Base-by-base conservation (phyloP, 441 rosid genomes). In the Adansonia grandidieri region DNA sequence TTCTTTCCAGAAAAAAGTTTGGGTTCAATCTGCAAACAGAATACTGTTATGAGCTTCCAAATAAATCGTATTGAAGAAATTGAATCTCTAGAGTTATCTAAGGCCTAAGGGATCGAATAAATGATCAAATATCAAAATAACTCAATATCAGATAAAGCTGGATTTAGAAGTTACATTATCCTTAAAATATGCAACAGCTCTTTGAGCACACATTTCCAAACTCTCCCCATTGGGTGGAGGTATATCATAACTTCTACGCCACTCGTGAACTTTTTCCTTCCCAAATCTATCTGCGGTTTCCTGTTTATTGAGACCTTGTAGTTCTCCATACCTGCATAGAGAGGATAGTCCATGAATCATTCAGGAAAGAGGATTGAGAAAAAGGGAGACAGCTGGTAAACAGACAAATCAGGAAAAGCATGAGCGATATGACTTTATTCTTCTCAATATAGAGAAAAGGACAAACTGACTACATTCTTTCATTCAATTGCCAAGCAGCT, bases 211-310 rank as follows among this genome's bases (percentile, higher is more conserved):
- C 98, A 96, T 96, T 88, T 96, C 98, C 86, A 96, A 88, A 82
- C 99, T 96, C 87, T 96, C 98, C 5, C 99, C 99, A 60, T 89
- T 88, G 0, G 99, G 98, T 6, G 98, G 98, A 83, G 98, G 98
- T 69, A 89, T 96, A 76, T 93, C 93, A 79, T 91, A 96, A 85
- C 99, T 96, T 80, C 98, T 85, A 71, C 99, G 93, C 99, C 99
- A 97, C 86, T 94, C 98, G 0, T 93, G 97, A 80, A 97, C 98
- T 84, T 93, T 86, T 63, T 94, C 93, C 69, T 89, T 93, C 77
- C 99, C 99, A 56, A 86, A 97, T 85, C 91, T 90, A 47, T 92
- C 93, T 11, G 99, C 98, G 0, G 99, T 97, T 86, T 94, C 98
- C 80, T 91, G 86, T 88, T 96, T 97, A 86, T 97, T 96, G 45